phyloP scores from a whole-genome alignment of 1,284 basidiomycete species.

The Tylopilus orsonianus region DNA sequence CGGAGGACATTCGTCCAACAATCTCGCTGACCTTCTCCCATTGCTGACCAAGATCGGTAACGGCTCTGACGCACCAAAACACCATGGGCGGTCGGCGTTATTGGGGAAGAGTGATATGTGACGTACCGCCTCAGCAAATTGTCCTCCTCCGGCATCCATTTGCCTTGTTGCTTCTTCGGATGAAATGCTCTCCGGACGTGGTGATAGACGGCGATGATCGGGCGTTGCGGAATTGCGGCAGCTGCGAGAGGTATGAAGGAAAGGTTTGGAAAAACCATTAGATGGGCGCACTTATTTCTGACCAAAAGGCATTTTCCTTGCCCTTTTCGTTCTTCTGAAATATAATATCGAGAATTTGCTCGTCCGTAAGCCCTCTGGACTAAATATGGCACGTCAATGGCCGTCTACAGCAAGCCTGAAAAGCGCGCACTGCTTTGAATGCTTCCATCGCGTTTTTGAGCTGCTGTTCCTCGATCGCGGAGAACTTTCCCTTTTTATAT shows the following conservation, averaged over 20 bases:
- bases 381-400: conserved; percentile 29
- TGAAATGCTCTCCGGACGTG: conserved; percentile 70
- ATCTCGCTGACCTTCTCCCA: conserved; percentile 73
- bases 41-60: conserved; percentile 65
- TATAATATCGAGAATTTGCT: conserved; percentile 61
- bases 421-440: conserved; percentile 54
- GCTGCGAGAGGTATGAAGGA: conserved; percentile 42
- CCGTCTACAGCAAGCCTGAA: conserved; percentile 1
- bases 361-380: conserved; percentile 48
- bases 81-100: conserved; percentile 2
- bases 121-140: conserved; percentile 58
- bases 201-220: conserved; percentile 80
- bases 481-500: conserved; percentile 84
- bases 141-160: conserved; percentile 73
- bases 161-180: conserved; percentile 64
- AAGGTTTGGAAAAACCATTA: background rate
- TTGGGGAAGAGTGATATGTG: background rate
- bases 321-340: conserved; percentile 62
- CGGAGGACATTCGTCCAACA: conserved; percentile 71
- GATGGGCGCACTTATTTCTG: conserved; percentile 64
- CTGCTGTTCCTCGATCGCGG: conserved; percentile 68
- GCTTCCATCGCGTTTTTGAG: conserved; percentile 61
- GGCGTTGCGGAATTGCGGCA: conserved; percentile 65
- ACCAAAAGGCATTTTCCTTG: conserved; percentile 70
- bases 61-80: conserved; percentile 48